phyloP scores from a whole-genome alignment of 2,329 filamentous ascomycete genomes.

The Cladosporium cucumerinum region DNA sequence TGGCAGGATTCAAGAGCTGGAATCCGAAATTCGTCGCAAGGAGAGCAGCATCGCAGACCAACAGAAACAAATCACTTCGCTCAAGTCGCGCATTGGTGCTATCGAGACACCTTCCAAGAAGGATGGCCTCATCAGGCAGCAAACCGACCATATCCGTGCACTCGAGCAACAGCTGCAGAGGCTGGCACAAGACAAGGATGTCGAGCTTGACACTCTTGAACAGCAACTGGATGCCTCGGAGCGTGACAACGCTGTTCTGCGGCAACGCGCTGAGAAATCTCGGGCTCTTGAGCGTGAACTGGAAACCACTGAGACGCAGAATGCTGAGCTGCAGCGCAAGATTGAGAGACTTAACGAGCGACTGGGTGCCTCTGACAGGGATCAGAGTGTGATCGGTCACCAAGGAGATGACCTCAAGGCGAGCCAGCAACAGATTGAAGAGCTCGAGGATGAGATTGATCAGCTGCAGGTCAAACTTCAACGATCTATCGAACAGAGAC shows the following conservation, averaged over 20 bases:
- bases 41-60: conserved; percentile 31
- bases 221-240: conserved; percentile 28
- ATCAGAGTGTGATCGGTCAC: conserved; percentile 30
- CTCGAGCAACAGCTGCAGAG: conserved; percentile 33
- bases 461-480: conserved; percentile 40
- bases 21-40: conserved; percentile 37
- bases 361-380: conserved; percentile 24
- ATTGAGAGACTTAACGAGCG: conserved; percentile 25
- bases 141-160: conserved; percentile 34
- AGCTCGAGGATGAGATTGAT: conserved; percentile 41
- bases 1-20: conserved; percentile 37
- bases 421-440: conserved; percentile 28
- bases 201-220: conserved; percentile 32
- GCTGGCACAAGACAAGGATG: conserved; percentile 36
- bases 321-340: conserved; percentile 28
- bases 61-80: conserved; percentile 31
- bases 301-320: conserved; percentile 31
- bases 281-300: conserved; percentile 35
- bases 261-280: conserved; percentile 17
- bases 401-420: conserved; percentile 27
- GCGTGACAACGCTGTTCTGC: conserved; percentile 21
- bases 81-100: conserved; percentile 33
- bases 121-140: conserved; percentile 35
- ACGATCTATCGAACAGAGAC: conserved; percentile 28
- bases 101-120: conserved; percentile 39